Evolutionary conservation across 306 rosid genomes (phyloP).

Genomic region (Castanea crenata): DNA sequence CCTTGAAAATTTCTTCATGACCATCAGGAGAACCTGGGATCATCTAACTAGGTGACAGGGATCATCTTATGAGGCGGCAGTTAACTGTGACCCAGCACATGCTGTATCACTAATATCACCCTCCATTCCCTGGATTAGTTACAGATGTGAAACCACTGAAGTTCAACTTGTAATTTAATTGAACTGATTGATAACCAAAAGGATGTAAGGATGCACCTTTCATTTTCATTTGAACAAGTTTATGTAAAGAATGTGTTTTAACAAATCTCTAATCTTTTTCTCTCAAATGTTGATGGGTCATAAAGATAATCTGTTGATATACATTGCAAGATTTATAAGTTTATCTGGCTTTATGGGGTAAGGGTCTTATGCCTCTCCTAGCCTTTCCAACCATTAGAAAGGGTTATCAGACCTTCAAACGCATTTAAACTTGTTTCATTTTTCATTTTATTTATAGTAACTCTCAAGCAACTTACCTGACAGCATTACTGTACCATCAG

Average conservation of each 20-base stretch:
- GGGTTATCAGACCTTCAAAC: neutral
- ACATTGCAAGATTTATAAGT: neutral
- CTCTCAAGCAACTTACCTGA: neutral
- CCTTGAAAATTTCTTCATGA: neutral
- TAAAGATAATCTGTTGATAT: neutral
- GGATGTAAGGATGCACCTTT: neutral
- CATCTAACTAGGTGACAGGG: neutral
- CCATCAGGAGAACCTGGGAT: neutral
- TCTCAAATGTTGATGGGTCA: neutral
- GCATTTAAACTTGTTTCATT: neutral
- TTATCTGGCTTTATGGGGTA: neutral
- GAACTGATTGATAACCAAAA: neutral
- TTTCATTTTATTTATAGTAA: neutral
- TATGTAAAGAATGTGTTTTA: neutral
- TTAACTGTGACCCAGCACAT: neutral
- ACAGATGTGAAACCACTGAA: neutral
- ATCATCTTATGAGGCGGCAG: neutral
- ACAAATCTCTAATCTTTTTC: neutral
- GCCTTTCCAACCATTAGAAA: neutral
- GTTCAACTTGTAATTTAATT: neutral
- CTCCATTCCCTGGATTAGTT: neutral
- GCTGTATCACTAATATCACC: neutral
- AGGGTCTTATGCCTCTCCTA: neutral
- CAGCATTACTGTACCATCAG: neutral
- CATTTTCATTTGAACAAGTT: neutral